Evolutionary conservation across 2,329 filamentous ascomycete species (phyloP), one percentile per base, ranked within the genome.

Genomic region (Pestalotiopsis sp.): DNA sequence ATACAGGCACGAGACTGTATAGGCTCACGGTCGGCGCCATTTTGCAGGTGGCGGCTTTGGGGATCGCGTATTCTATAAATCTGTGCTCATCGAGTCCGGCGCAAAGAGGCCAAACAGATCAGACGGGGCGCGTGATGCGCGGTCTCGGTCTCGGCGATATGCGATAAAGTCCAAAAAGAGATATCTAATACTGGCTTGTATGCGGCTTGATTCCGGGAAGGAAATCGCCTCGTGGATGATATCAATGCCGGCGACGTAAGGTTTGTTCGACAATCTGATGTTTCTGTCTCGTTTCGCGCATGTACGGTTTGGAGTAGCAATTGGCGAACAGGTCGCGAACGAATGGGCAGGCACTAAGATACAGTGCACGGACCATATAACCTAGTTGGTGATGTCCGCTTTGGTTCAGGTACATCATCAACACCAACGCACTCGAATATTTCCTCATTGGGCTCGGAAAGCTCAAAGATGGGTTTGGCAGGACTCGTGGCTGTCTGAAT

Each of bases 21-120:
- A 14, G 20, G 14, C 64, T 66, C 56, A 66, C 64, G 20, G 64
- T 66, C 39, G 64, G 64, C 20, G 64, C 64, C 64, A 66, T 66
- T 41, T 27, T 59, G 3, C 17, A 23, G 14, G 25, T 31, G 31
- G 45, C 7, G 2, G 12, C 13, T 23, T 14, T 25, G 13, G 38
- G 20, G 31, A 63, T 39, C 17, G 23, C 27, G 12, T 14, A 41
- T 38, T 63, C 20, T 23, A 41, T 2, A 17, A 36, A 45, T 23
- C 38, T 31, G 38, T 63, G 31, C 60, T 38, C 20, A 25, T 63
- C 20, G 36, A 63, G 60, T 23, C 60, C 20, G 62, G n/a, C 27
- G 62, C 60, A 39, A 23, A 36, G 27, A 59, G 2, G 57, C 57
- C 23, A 27, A 23, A 13, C n/a, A 59, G 11, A 59, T 36, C 57